Base-by-base conservation (phyloP, 1,284 basidiomycete species). In the Apiotrichum veenhuisii region DNA sequence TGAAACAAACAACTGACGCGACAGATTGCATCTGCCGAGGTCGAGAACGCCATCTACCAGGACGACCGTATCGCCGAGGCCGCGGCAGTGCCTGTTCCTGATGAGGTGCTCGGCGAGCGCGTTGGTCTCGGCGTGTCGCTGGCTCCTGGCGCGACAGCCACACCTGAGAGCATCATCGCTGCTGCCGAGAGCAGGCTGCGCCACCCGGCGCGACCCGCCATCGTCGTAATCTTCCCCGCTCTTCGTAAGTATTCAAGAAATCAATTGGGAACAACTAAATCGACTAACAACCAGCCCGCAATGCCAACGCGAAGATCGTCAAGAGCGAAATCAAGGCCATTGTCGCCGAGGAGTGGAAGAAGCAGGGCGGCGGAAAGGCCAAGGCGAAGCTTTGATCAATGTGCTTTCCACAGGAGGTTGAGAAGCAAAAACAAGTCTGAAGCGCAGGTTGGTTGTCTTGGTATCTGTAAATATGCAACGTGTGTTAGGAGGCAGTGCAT, bases 31-130 rank as follows among this genome's bases (percentile, higher is more conserved):
- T 71, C 69, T 1, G 58, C 64, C 0, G 71, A 73, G 38, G 67
- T 74, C 5, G 74, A 75, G 59, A 72, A 73, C 51, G 74, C 69
- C 17, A 40, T 75, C 5, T 69, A 65, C 45, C 58, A 66, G 23
- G 65, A 71, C 53, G 54, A 64, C 20, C 55, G 65, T 11, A 59
- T 75, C 3, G 58, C 61, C 11, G 72, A 75, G 61, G 70, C 64
- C 2, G 68, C 65, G 7, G 72, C 70, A 9, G 61, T 75, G 1
- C 61, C 71, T 1, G 62, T 75, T 0, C 74, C 74, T 2, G 62
- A 68, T 38, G 44, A 55, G 12, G 45, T 61, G 17, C 56, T 74
- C 3, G 72, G 74, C n/a, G 74, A 75, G 55, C 60, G 65, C 3
- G 71, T 75, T 4, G 72, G 70, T 2, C 64, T 64, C 0, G 58